Evolutionary conservation across 768 basidiomycete species (phyloP).

Genomic region (Termitomyces sp.): DNA sequence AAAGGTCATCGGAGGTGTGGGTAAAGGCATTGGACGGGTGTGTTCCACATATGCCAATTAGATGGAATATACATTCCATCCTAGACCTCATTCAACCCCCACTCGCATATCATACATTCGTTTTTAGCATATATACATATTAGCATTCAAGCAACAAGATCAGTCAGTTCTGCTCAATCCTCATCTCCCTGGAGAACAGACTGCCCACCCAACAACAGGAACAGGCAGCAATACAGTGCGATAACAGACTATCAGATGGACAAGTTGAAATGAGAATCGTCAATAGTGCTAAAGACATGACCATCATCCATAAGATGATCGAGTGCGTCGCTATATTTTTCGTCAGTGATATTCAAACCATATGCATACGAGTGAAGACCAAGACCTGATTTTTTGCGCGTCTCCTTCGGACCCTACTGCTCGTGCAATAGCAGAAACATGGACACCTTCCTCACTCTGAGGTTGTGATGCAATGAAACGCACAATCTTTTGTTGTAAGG

Average conservation of each 20-base stretch:
- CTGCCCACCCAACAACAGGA: neutral
- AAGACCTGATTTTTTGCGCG: conserved; percentile 62
- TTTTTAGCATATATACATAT: conserved; percentile 4
- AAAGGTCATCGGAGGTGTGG: conserved; percentile 68
- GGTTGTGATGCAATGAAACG: conserved; percentile 55
- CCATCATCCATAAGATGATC: conserved; percentile 81
- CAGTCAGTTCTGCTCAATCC: neutral
- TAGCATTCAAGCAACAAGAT: neutral
- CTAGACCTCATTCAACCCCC: neutral
- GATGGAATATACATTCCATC: neutral
- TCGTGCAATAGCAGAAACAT: conserved; percentile 70
- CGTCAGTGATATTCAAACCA: conserved; percentile 2
- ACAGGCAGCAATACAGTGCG: neutral
- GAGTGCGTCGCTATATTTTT: conserved; percentile 54
- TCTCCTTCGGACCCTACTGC: conserved; percentile 47
- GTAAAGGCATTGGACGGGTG: conserved; percentile 51
- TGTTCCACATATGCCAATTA: conserved; percentile 21
- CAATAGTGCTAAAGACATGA: conserved; percentile 72
- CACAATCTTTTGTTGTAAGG: conserved; percentile 62
- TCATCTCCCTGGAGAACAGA: too few species aligned
- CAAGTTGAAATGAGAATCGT: conserved; percentile 75
- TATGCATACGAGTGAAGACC: conserved; percentile 5
- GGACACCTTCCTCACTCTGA: conserved; percentile 59
- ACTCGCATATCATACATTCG: neutral
- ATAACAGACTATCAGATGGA: conserved; percentile 29